These are phyloP conservation scores for Hypericum perforatum DNA, from an alignment of 345 rosid species.

Conservation along the genomic window DNA sequence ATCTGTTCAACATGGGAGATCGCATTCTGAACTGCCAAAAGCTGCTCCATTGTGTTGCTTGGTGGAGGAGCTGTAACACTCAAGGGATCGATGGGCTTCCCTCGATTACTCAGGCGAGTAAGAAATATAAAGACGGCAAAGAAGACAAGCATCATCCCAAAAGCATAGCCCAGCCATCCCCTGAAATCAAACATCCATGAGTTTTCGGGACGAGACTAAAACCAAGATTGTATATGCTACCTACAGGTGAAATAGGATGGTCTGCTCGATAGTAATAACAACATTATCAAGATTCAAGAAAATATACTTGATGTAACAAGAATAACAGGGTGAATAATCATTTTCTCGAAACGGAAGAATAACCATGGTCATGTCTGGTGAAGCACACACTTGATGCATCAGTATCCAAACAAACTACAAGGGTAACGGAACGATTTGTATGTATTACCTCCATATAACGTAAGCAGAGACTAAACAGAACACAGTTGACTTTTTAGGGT, in stretches of 20 bases:
- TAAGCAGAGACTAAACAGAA: conserved; percentile 56
- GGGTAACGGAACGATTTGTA: too few species aligned
- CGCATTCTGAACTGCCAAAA: conserved; percentile 82
- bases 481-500: conserved; percentile 50
- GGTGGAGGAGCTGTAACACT: conserved; percentile 76
- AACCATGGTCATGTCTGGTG: too few species aligned
- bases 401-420: background rate
- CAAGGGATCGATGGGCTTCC: conserved; percentile 38
- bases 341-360: too few species aligned
- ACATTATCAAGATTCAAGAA: too few species aligned
- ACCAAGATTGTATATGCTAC: background rate
- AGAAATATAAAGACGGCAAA: conserved; percentile 60
- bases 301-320: too few species aligned
- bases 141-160: conserved; percentile 32
- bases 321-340: too few species aligned
- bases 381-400: background rate
- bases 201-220: background rate
- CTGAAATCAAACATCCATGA: conserved; percentile 19
- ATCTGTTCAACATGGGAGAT: conserved; percentile 63
- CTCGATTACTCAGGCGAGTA: conserved; percentile 50
- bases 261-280: too few species aligned
- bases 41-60: conserved; percentile 92
- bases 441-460: conserved; percentile 57
- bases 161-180: conserved; percentile 66
- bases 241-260: background rate